Conservation (phyloP, 257 asterid genomes). For the Eustoma russellianum region DNA sequence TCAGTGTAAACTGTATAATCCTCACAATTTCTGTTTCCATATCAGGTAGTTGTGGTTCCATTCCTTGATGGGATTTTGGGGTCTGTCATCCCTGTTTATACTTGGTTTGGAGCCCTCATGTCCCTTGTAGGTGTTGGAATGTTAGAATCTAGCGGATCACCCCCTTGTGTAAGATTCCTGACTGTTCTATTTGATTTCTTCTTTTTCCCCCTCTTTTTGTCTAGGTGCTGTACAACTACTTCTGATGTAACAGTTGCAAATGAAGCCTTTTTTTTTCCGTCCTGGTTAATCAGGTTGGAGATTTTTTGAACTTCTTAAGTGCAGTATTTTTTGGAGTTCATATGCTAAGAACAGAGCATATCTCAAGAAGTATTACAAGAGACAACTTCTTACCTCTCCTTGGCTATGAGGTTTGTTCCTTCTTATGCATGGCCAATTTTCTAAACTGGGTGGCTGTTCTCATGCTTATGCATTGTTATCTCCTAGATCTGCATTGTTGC, state of each 20-base stretch:
- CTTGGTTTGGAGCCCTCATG: slow-evolving; percentile 76
- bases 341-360: slow-evolving; percentile 69
- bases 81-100: slow-evolving; percentile 49
- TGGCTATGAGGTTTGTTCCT: slow-evolving; percentile 56
- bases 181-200: slow-evolving; percentile 5
- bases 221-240: too few relatives aligned
- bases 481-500: slow-evolving; percentile 59
- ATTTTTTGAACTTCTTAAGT: slow-evolving; percentile 60
- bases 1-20: neutral
- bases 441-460: neutral
- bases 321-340: slow-evolving; percentile 75
- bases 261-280: neutral
- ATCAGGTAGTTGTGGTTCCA: slow-evolving; percentile 80
- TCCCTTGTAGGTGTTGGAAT: slow-evolving; percentile 59
- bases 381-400: slow-evolving; percentile 62
- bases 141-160: slow-evolving; percentile 85
- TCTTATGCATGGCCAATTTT: slow-evolving; percentile 1
- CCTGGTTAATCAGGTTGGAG: slow-evolving; percentile 50
- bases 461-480: slow-evolving; percentile 5
- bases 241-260: too few relatives aligned
- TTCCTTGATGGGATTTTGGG: slow-evolving; percentile 75
- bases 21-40: slow-evolving; percentile 15
- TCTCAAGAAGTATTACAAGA: slow-evolving; percentile 46
- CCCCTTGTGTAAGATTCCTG: slow-evolving; percentile 57
- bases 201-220: neutral